Base-by-base conservation (phyloP, 176 grass and related monocot genomes). In the Oryza coarctata region DNA sequence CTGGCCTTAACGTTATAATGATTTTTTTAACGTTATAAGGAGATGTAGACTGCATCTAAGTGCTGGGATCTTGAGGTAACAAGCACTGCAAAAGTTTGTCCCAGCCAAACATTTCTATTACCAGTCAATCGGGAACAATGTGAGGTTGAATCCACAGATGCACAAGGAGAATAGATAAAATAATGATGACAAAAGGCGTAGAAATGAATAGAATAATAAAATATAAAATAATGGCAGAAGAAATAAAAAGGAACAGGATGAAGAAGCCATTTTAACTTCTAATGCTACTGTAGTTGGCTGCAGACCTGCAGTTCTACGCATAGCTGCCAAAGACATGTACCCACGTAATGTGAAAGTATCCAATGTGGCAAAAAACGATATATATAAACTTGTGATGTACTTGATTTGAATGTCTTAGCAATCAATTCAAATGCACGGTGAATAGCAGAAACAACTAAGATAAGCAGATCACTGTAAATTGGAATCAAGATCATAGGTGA, bases 401-500 rank as follows among this genome's bases (percentile, higher is more conserved):
- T 41, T 39, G 43, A 47, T 49, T 50, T 58, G 44, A 68, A 61
- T 22, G 5, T 12, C 12, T 30, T 65, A 73, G 7, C 2, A 86
- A 67, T 62, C 18, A 17, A 10, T 12, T 28, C 43, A 73, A 88
- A 77, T 69, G 39, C 7, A 1, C 36, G 70, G n/a, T 39, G 23
- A 82, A 62, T 63, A 64, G 3, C 65, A 77, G 15, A 45, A 3
- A 65, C 18, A 38, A 76, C 55, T 41, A 55, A 71, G 38, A 32
- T 34, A 83, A 61, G 23, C 28, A 12, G 25, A 63, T 45, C 76
- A 11, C 5, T 27, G 82, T 39, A 87, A 40, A 71, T 12, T 72
- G 12, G 12, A 80, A 74, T 36, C 2, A 35, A 63, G 31, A 20
- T 12, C 33, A 45, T n/a, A 67, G 34, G 62, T 71, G 70, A 84